Base-by-base conservation (phyloP, 257 asterid species). In the Osmanthus fragrans region DNA sequence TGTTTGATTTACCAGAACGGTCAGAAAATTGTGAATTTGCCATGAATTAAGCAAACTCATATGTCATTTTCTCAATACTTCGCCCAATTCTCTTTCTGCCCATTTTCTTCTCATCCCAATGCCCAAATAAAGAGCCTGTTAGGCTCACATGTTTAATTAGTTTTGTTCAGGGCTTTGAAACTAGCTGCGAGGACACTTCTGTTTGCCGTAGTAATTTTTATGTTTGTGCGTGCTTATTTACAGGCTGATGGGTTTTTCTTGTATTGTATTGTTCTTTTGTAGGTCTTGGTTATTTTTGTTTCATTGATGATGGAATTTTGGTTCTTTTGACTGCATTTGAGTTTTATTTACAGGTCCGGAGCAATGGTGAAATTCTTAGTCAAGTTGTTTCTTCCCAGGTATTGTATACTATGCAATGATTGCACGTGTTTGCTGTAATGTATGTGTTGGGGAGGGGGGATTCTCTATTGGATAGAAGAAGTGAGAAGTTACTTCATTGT, bases 301-400 rank as follows among this genome's bases (percentile, higher is more conserved):
- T 47, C 58, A 32, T 36, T 19, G 3, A 36, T 60, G 21, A 66
- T 74, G 23, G 42, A 25, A 79, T 18, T 25, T 76, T 73, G 45
- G 67, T 54, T 79, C 25, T 79, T 76, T 80, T 75, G 34, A 47
- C 73, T 71, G 66, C 32, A 68, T 58, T 49, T 80, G 25, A 68
- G 18, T 45, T 39, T 45, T 23, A 66, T 73, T 79, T 84, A 76
- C 73, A 94, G 98, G 99, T 95, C 58, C 87, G 93, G 67, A 89
- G 97, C 86, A 83, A 85, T 77, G 99, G 98, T 76, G 97, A 95
- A 80, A 90, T 95, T 82, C 89, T 92, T 51, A 93, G 99, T 87
- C 96, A 95, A 84, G 97, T 93, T 72, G 96, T 93, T 79, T 89
- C 94, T 74, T 91, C 97, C 39, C 98, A 94, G 98, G 99, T 93